Percentiles rank a stretch among this genome's conserved stretches.
phyloP scores from a whole-genome alignment of 192 early-diverging fungal species.

The Backusella luteola region DNA sequence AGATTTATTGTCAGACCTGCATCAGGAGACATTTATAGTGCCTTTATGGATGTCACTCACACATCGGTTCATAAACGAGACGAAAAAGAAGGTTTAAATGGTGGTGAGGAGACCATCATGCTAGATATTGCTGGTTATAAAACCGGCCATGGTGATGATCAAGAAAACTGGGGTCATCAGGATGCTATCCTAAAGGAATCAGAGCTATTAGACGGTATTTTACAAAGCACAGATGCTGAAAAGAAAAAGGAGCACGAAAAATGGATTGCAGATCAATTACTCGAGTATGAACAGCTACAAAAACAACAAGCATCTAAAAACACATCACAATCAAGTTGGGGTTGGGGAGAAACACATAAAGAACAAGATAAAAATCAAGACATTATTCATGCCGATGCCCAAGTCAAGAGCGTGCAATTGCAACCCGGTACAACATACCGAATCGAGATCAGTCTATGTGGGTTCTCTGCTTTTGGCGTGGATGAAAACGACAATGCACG shows the following conservation, averaged over 20 bases:
- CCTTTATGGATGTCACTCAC: constrained; percentile 29
- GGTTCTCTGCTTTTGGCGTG: constrained; percentile 43
- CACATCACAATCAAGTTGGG: not conserved
- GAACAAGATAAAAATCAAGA: not conserved
- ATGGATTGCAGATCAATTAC: not conserved
- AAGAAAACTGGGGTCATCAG: not conserved
- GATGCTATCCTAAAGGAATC: not conserved
- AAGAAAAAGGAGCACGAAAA: not conserved
- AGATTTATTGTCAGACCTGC: constrained; percentile 34
- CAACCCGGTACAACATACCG: constrained; percentile 37
- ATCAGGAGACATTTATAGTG: constrained; percentile 20
- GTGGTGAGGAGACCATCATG: constrained; percentile 40
- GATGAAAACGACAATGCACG: constrained; percentile 42
- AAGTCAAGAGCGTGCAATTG: constrained; percentile 20
- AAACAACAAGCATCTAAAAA: not conserved
- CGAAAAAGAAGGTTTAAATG: constrained; percentile 17
- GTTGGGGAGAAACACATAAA: not conserved
- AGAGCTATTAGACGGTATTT: not conserved
- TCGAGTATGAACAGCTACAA: not conserved
- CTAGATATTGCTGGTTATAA: constrained; percentile 56
- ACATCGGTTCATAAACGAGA: not conserved
- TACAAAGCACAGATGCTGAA: not conserved
- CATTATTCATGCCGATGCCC: not conserved
- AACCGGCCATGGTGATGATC: not conserved
- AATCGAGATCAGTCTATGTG: constrained; percentile 58